Conservation (phyloP, 1,284 basidiomycete species). For the Austroboletus novae-zelandiae region DNA sequence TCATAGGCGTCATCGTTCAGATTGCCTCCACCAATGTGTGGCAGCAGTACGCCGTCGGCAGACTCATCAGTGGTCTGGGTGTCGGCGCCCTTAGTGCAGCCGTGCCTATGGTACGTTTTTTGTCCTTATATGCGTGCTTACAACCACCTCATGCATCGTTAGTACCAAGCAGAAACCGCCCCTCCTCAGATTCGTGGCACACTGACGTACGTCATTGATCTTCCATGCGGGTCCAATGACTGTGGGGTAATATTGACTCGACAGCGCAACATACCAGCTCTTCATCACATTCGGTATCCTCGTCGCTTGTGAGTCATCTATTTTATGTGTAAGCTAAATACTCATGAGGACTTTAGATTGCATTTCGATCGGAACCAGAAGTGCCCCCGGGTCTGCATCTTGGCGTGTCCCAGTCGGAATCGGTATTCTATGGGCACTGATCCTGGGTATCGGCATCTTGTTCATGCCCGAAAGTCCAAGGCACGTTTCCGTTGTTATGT, state of each 20-base stretch:
- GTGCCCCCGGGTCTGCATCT: constrained; percentile 46
- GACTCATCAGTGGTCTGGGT: constrained; percentile 65
- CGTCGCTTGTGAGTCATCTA: constrained; percentile 53
- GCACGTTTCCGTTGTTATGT: constrained; percentile 18
- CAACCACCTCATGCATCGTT: background rate
- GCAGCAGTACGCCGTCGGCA: constrained; percentile 69
- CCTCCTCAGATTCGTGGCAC: constrained; percentile 78
- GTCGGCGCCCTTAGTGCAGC: constrained; percentile 74
- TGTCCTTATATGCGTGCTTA: background rate
- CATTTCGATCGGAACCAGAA: constrained; percentile 57
- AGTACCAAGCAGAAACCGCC: constrained; percentile 75
- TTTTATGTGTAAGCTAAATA: no score
- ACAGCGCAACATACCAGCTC: constrained; percentile 60
- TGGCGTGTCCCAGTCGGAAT: constrained; percentile 73
- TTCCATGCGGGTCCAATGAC: background rate
- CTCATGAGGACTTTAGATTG: constrained; percentile 39
- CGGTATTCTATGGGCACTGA: constrained; percentile 66
- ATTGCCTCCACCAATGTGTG: constrained; percentile 48
- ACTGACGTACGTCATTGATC: constrained; percentile 41
- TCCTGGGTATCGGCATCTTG: constrained; percentile 66
- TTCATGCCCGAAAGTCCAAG: constrained; percentile 79
- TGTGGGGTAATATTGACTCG: background rate
- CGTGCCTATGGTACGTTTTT: constrained; percentile 58
- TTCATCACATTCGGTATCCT: constrained; percentile 79
- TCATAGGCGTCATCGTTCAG: constrained; percentile 69